phyloP scores from a whole-genome alignment of 2,329 filamentous ascomycete species.

The Talaromyces islandicus region DNA sequence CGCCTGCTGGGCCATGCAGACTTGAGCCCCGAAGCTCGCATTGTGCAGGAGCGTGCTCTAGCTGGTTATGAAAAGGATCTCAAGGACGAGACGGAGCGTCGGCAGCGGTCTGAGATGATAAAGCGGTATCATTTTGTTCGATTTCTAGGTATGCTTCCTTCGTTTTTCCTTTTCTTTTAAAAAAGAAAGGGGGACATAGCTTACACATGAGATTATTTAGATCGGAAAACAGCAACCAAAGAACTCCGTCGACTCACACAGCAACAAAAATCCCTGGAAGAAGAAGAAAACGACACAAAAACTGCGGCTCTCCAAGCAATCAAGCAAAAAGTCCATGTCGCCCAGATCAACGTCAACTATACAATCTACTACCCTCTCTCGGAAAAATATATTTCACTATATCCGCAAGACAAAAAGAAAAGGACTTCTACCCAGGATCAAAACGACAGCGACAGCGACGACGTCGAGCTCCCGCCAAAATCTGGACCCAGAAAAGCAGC shows the following conservation, averaged over 20 bases:
- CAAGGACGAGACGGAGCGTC: conserved; percentile 41
- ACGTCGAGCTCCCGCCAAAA: not conserved
- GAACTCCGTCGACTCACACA: conserved; percentile 26
- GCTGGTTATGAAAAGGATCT: conserved; percentile 53
- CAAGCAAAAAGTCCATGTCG: conserved; percentile 38
- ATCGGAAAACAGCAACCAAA: conserved; percentile 38
- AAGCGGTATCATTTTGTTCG: conserved; percentile 60
- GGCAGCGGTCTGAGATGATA: conserved; percentile 51
- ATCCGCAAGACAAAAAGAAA: conserved; percentile 31
- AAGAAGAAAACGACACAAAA: conserved; percentile 14
- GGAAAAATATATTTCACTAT: conserved; percentile 55
- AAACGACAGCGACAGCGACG: not conserved
- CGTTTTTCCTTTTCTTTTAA: too few relatives aligned
- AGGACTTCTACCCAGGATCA: conserved; percentile 9
- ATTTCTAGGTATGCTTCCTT: conserved; percentile 47
- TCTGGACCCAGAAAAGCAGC: too few relatives aligned
- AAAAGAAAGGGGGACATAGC: too few relatives aligned
- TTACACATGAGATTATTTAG: conserved; percentile 18
- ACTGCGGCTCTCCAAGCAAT: conserved; percentile 16
- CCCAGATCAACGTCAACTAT: conserved; percentile 57
- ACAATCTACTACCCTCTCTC: conserved; percentile 56
- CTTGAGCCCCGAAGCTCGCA: conserved; percentile 50
- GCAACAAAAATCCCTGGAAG: conserved; percentile 31
- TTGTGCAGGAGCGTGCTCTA: conserved; percentile 56
- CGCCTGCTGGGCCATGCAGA: conserved; percentile 45